A percentile compares a stretch with the other conserved stretches of the same genome.
These are phyloP conservation scores for Salix exigua DNA, from an alignment of 345 rosid species.

Conservation along the genomic window DNA sequence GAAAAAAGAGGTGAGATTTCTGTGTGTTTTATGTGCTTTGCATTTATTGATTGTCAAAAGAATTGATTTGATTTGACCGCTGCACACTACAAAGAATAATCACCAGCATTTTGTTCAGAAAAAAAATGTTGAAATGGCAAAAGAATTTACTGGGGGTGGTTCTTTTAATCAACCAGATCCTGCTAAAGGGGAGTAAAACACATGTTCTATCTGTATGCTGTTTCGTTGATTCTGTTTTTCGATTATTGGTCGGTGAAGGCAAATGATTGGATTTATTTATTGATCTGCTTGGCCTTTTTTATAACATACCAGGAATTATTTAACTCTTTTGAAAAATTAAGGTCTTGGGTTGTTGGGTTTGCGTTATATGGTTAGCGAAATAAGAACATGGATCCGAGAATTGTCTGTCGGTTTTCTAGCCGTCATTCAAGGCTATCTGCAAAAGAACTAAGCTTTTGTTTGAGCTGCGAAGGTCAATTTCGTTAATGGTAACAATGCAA, in stretches of 20 bases:
- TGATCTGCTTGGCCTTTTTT: too few species aligned
- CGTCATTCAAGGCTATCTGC: not conserved
- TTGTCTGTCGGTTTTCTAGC: not conserved
- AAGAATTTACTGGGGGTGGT: not conserved
- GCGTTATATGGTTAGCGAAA: not conserved
- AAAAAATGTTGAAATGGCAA: not conserved
- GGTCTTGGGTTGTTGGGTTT: not conserved
- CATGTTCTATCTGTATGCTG: not conserved
- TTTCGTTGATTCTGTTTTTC: not conserved
- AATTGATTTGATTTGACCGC: too few species aligned
- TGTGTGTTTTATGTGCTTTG: not conserved
- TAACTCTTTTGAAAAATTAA: too few species aligned
- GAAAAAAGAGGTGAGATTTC: not conserved
- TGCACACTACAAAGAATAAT: too few species aligned
- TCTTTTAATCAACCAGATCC: not conserved
- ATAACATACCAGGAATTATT: too few species aligned
- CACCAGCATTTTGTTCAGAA: not conserved
- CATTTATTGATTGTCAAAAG: not conserved
- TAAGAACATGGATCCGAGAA: not conserved
- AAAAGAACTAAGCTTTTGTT: not conserved
- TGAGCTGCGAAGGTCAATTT: not conserved
- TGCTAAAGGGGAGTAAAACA: not conserved
- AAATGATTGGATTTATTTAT: not conserved
- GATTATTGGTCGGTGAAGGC: not conserved
- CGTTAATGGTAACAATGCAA: not conserved